A percentile compares a stretch with the other conserved stretches of the same genome.
Conservation (phyloP, 306 rosid genomes). For the Calophaca sinica region DNA sequence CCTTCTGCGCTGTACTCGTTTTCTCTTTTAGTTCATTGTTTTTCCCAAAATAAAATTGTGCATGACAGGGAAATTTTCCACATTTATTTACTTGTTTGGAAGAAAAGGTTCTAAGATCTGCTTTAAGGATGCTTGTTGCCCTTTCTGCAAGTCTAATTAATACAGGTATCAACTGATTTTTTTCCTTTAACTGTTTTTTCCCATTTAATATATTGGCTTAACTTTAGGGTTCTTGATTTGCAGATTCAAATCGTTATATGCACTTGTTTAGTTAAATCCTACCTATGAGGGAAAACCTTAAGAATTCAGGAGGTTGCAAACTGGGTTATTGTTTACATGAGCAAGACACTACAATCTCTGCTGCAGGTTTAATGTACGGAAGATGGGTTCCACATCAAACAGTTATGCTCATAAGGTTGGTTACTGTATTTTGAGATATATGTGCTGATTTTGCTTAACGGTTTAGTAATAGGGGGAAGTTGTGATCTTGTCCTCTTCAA, state of each 20-base stretch:
- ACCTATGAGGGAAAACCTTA: background rate
- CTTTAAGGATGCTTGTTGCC: background rate
- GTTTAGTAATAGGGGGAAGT: conserved; percentile 19
- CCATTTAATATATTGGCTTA: conserved; percentile 10
- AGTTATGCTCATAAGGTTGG: conserved; percentile 1
- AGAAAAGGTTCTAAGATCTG: background rate
- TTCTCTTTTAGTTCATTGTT: conserved; percentile 9
- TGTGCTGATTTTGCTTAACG: conserved; percentile 2
- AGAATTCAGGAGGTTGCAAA: conserved; percentile 18
- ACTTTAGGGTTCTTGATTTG: conserved; percentile 35
- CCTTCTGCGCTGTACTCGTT: background rate
- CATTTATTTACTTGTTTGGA: background rate
- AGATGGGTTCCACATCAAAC: conserved; percentile 8
- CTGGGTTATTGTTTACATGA: conserved; percentile 1
- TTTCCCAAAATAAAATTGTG: conserved; percentile 1
- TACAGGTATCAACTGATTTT: background rate
- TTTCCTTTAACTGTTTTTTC: background rate
- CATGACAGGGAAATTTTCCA: background rate
- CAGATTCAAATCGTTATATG: conserved; percentile 18
- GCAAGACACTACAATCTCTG: conserved; percentile 9
- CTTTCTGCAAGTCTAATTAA: background rate
- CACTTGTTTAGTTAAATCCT: conserved; percentile 17
- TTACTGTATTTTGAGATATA: background rate
- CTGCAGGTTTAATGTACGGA: background rate
- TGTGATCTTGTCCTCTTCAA: background rate